Percentiles rank a stretch among this genome's conserved stretches.
These are phyloP conservation scores for Saturnispora halmiae DNA, from an alignment of 805 yeast species.

Conservation along the genomic window DNA sequence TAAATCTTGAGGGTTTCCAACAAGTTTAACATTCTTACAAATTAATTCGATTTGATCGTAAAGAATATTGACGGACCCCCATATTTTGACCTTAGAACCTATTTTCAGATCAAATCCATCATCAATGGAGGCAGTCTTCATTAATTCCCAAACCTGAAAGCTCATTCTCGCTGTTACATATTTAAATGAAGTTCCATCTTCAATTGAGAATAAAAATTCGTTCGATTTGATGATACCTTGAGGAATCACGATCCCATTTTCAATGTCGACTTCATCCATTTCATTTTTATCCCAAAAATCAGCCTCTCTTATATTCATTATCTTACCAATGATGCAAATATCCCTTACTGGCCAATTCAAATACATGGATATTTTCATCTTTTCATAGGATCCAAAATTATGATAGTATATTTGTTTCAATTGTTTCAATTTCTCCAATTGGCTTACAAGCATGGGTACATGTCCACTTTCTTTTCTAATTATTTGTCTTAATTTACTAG, in stretches of 20 bases:
- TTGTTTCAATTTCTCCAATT: constrained; percentile 19
- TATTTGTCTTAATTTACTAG: neutral
- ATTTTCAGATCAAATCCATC: neutral
- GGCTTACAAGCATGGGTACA: constrained; percentile 28
- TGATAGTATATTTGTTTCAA: constrained; percentile 23
- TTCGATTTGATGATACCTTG: neutral
- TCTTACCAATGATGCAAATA: constrained; percentile 29
- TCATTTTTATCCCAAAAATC: neutral
- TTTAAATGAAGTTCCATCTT: constrained; percentile 10
- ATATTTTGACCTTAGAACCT: constrained; percentile 6
- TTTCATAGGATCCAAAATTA: constrained; percentile 15
- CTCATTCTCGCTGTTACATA: neutral
- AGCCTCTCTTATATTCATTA: neutral
- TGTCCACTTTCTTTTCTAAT: constrained; percentile 5
- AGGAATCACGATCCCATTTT: neutral
- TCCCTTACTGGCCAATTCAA: constrained; percentile 36
- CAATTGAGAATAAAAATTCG: constrained; percentile 6
- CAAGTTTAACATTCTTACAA: constrained; percentile 22
- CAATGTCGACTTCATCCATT: neutral
- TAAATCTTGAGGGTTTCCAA: constrained; percentile 20
- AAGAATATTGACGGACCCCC: neutral
- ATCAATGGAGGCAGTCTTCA: neutral
- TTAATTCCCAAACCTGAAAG: neutral
- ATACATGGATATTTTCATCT: constrained; percentile 21
- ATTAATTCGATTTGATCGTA: constrained; percentile 24